Evolutionary conservation across 2,329 filamentous ascomycete species (phyloP).

Genomic region (Colletotrichum euphorbiae): DNA sequence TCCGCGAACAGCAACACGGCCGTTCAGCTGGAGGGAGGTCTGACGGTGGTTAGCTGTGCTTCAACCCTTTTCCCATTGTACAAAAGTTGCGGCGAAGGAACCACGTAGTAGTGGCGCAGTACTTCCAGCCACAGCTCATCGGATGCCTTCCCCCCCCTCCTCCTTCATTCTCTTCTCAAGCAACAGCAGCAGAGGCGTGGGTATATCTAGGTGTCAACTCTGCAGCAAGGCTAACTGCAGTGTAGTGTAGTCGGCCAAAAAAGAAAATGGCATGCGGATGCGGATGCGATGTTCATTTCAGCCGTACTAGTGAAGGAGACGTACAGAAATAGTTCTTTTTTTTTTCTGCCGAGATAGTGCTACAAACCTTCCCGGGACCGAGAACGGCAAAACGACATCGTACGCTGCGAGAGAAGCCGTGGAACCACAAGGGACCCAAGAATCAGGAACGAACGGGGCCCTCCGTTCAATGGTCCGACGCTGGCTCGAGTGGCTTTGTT

Average conservation of each 20-base stretch:
- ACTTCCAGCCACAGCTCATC: background rate
- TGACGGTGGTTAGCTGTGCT: background rate
- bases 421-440: background rate
- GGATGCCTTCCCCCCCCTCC: too few relatives aligned
- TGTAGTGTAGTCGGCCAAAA: too few relatives aligned
- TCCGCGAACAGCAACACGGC: too few relatives aligned
- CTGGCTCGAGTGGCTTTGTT: background rate
- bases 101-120: too few relatives aligned
- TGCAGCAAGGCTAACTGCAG: background rate
- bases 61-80: too few relatives aligned
- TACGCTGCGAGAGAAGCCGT: background rate
- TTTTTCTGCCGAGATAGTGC: too few relatives aligned
- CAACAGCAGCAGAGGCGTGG: background rate
- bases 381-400: background rate
- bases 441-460: background rate
- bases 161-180: too few relatives aligned
- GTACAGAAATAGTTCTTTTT: too few relatives aligned
- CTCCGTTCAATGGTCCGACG: background rate
- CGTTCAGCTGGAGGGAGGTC: background rate
- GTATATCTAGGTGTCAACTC: constrained; percentile 20
- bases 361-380: background rate
- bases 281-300: constrained; percentile 16
- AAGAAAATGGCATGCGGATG: constrained; percentile 5
- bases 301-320: background rate
- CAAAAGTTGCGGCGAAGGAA: too few relatives aligned